Evolutionary conservation across 257 asterid genomes (phyloP), one percentile per base, ranked within the genome.

Genomic region (Solanum rostratum): DNA sequence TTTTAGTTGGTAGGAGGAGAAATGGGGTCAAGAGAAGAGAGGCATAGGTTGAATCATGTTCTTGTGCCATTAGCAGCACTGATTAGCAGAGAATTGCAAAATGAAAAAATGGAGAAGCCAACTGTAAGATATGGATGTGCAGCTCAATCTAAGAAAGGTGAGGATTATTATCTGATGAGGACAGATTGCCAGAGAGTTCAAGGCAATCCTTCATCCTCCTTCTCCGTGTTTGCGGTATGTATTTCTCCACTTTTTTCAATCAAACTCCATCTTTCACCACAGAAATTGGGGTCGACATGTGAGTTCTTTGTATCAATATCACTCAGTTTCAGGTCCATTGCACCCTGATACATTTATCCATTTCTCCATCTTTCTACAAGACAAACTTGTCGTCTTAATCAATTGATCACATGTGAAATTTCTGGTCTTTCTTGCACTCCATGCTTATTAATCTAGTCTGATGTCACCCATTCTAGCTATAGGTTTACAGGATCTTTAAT

Each of bases 41-140:
- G 90, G 83, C 87, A 91, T 62, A 84, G 71, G 60, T 43, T 57
- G 5, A 57, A 86, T 80, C 91, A 86, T 45, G 94, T 90, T 88
- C 93, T 93, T 46, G 94, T 93, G 84, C 95, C 98, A 4, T 88
- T 93, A 87, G 97, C 97, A 79, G 92, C 90, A 68, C 82, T 95
- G 60, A 90, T 95, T 11, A 89, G 93, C 84, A 90, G 91, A 82
- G 98, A 93, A 88, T 65, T 95, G 82, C 92, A 83, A 89, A 95
- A 86, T 85, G 98, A 93, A 84, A 95, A 90, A 86, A 88, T 91
- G 96, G 95, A 95, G 89, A 95, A 90, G 85, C 96, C 98, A 52
- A 88, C 90, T 6, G 88, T 94, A 80, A 92, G 94, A 79, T 92
- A 84, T 86, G 98, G 97, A 1, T 84, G 91, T 89, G 92, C 97